A percentile compares a stretch with the other conserved stretches of the same genome.
Conservation (phyloP, 768 basidiomycete species). For the Leccinum subgranulosum region DNA sequence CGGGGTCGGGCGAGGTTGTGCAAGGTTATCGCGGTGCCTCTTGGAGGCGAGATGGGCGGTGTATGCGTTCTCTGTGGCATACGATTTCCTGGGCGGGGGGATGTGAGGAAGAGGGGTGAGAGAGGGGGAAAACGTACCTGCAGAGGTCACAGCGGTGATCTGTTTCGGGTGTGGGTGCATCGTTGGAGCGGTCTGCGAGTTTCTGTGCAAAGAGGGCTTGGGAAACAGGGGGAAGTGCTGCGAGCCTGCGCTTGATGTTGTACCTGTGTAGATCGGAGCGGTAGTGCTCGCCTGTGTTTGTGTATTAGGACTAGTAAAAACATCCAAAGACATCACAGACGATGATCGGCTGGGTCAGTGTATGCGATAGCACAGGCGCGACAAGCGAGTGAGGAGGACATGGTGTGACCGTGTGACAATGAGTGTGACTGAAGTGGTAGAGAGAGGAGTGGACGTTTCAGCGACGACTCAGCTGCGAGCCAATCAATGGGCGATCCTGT, state of each 20-base stretch:
- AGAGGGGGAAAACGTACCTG: conserved; percentile 49
- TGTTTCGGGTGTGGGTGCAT: conserved; percentile 53
- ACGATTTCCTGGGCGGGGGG: conserved; percentile 63
- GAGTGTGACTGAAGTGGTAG: neutral
- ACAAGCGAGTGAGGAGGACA: conserved; percentile 55
- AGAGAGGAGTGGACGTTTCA: conserved; percentile 19
- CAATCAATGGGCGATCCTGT: conserved; percentile 56
- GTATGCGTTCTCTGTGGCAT: conserved; percentile 87
- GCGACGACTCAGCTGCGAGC: conserved; percentile 34
- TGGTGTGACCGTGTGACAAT: conserved; percentile 6
- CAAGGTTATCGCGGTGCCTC: conserved; percentile 79
- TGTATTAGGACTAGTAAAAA: neutral
- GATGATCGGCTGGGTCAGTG: conserved; percentile 75
- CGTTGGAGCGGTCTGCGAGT: conserved; percentile 71
- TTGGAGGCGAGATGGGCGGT: conserved; percentile 84
- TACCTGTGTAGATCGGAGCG: conserved; percentile 94
- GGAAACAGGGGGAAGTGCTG: conserved; percentile 82
- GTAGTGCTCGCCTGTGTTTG: conserved; percentile 77
- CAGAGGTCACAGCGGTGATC: conserved; percentile 73
- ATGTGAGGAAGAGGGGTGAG: neutral
- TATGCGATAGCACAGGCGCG: conserved; percentile 91
- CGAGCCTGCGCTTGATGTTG: conserved; percentile 96
- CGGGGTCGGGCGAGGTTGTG: conserved; percentile 13
- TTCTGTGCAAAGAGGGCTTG: conserved; percentile 81
- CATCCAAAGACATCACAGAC: conserved; percentile 38